Percentiles rank a stretch among this genome's conserved stretches.
phyloP scores from a whole-genome alignment of 2,329 filamentous ascomycete species.

The Rhynchosporium graminicola region DNA sequence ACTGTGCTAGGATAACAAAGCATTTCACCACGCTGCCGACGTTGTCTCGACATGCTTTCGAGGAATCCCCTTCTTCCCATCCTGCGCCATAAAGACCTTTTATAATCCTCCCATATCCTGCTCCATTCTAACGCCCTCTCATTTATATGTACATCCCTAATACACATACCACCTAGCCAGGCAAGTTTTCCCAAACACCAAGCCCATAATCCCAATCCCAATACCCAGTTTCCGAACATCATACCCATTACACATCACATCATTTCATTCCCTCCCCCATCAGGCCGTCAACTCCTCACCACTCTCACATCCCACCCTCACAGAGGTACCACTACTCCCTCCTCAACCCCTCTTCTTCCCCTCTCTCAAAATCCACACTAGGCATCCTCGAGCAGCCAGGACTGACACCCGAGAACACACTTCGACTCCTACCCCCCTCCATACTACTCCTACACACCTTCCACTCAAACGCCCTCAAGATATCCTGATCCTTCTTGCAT shows the following conservation, averaged over 20 bases:
- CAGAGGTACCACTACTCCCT: constrained; percentile 16
- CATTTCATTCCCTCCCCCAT: background rate
- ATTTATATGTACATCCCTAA: background rate
- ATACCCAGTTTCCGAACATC: constrained; percentile 1
- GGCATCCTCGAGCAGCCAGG: constrained; percentile 25
- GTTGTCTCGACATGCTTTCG: too few relatives aligned
- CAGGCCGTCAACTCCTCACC: background rate
- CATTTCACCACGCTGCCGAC: too few relatives aligned
- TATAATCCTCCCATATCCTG: background rate
- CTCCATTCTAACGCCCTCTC: background rate
- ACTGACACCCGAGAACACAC: constrained; percentile 24
- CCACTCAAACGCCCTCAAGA: constrained; percentile 29
- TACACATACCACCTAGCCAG: background rate
- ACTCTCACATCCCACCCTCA: constrained; percentile 3
- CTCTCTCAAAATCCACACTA: constrained; percentile 23
- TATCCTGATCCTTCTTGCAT: constrained; percentile 27
- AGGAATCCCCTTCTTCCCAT: too few relatives aligned
- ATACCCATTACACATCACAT: constrained; percentile 1
- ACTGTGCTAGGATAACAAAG: too few relatives aligned
- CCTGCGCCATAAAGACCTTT: background rate
- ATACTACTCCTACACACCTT: constrained; percentile 12
- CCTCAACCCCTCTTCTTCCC: background rate
- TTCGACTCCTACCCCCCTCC: constrained; percentile 15
- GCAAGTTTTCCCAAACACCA: background rate
- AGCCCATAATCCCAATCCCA: background rate